Evolutionary conservation across 2,329 filamentous ascomycete genomes (phyloP).

Genomic region (Xylariales sp.): DNA sequence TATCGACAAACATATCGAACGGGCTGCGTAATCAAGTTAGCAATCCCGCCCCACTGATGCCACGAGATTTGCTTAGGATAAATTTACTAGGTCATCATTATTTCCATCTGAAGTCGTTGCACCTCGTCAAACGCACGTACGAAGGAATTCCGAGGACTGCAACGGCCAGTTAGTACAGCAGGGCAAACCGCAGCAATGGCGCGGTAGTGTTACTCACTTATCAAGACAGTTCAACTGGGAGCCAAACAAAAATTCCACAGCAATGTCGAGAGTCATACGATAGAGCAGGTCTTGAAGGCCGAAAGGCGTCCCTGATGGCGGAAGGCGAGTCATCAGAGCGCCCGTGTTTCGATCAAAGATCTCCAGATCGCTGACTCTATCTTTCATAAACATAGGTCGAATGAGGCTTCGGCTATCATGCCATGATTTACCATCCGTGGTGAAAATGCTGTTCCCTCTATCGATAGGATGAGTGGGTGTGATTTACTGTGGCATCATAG

Average conservation of each 20-base stretch:
- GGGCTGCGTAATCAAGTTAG: background rate
- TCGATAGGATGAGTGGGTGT: background rate
- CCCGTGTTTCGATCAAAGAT: conserved; percentile 58
- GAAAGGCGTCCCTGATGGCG: conserved; percentile 46
- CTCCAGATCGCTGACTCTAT: conserved; percentile 42
- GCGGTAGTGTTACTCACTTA: too few species aligned
- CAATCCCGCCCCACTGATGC: background rate
- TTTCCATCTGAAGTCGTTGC: conserved; percentile 61
- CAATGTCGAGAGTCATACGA: conserved; percentile 56
- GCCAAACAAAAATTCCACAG: conserved; percentile 9
- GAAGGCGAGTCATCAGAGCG: conserved; percentile 54
- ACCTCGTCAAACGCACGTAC: conserved; percentile 67
- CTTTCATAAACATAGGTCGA: conserved; percentile 47
- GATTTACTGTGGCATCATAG: too few species aligned
- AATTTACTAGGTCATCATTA: conserved; percentile 35
- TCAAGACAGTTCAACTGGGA: conserved; percentile 3
- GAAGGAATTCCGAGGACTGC: conserved; percentile 47
- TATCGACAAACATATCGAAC: conserved; percentile 4
- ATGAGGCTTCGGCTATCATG: conserved; percentile 48
- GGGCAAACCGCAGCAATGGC: background rate
- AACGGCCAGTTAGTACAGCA: background rate
- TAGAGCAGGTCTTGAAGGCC: conserved; percentile 62
- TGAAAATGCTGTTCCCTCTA: conserved; percentile 52
- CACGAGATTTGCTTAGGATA: background rate
- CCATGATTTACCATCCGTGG: conserved; percentile 47